phyloP scores from a whole-genome alignment of 257 asterid species.

The Mitragyna speciosa region DNA sequence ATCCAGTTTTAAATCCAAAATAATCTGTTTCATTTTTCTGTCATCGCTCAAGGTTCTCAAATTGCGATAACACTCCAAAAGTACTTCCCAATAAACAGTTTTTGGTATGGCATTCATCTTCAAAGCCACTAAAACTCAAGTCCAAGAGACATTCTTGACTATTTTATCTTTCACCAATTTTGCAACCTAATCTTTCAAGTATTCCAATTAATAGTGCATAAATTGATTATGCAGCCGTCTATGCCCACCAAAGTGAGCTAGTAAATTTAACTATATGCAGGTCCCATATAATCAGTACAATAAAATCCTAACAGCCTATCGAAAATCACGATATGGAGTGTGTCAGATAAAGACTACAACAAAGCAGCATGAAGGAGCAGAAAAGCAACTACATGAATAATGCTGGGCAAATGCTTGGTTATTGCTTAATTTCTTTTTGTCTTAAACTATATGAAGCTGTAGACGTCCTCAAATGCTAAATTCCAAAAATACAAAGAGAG shows the following conservation, averaged over 20 bases:
- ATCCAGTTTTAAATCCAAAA: not conserved
- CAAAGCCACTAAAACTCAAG: not conserved
- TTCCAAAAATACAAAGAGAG: too few relatives aligned
- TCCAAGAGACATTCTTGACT: not conserved
- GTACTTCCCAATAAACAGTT: not conserved
- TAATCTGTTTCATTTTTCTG: not conserved
- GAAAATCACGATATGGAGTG: not conserved
- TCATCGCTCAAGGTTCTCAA: not conserved
- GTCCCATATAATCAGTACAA: not conserved
- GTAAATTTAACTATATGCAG: not conserved
- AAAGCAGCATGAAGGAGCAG: too few relatives aligned
- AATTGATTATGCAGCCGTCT: not conserved
- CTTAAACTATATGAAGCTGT: not conserved
- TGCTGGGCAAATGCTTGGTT: not conserved
- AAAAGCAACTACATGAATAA: not conserved
- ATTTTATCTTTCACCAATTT: not conserved
- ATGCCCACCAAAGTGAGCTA: not conserved
- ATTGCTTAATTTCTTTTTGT: not conserved
- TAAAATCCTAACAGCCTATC: not conserved
- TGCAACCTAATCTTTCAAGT: not conserved
- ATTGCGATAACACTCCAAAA: not conserved
- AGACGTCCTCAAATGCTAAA: not conserved
- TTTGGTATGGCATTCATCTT: not conserved
- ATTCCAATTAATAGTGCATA: not conserved
- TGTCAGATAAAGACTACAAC: too few relatives aligned